Percentiles rank a stretch among this genome's conserved stretches.
Evolutionary conservation across 2,329 filamentous ascomycete genomes (phyloP).

Genomic region (Xylaria sp.): DNA sequence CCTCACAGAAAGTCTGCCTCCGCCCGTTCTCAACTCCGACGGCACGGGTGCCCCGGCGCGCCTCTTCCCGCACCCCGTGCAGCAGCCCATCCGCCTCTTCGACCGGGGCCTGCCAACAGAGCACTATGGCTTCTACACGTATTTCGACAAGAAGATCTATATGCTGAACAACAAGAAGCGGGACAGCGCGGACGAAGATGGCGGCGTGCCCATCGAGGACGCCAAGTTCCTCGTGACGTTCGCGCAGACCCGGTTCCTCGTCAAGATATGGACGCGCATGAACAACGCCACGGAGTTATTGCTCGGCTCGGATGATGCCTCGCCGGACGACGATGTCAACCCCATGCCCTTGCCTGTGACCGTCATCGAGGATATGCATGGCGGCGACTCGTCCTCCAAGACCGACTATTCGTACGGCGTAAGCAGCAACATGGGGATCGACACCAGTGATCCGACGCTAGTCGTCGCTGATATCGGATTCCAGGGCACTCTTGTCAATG

Average conservation of each 20-base stretch:
- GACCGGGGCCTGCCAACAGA: slow-evolving; percentile 81
- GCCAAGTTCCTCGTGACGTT: slow-evolving; percentile 64
- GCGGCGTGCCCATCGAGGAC: slow-evolving; percentile 59
- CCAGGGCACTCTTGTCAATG: slow-evolving; percentile 61
- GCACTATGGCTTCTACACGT: slow-evolving; percentile 93
- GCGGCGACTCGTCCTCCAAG: slow-evolving; percentile 60
- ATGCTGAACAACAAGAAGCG: slow-evolving; percentile 51
- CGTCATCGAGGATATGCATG: slow-evolving; percentile 66
- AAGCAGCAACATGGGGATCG: slow-evolving; percentile 52
- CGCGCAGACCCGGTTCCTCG: slow-evolving; percentile 65
- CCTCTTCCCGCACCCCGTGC: slow-evolving; percentile 71
- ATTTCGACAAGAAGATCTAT: slow-evolving; percentile 88
- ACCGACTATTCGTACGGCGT: slow-evolving; percentile 60
- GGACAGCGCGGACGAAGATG: slow-evolving; percentile 56
- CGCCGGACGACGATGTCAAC: slow-evolving; percentile 43
- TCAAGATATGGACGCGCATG: slow-evolving; percentile 68
- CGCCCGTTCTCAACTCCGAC: slow-evolving; percentile 67
- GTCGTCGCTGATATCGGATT: slow-evolving; percentile 57
- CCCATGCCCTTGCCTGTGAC: slow-evolving; percentile 70
- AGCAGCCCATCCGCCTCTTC: slow-evolving; percentile 84
- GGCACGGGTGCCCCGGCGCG: slow-evolving; percentile 75
- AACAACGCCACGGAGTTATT: slow-evolving; percentile 52
- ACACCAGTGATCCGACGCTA: slow-evolving; percentile 50
- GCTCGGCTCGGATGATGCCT: slow-evolving; percentile 34
- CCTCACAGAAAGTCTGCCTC: slow-evolving; percentile 63